Evolutionary conservation across 345 rosid species (phyloP).

Genomic region (Isatis tinctoria): DNA sequence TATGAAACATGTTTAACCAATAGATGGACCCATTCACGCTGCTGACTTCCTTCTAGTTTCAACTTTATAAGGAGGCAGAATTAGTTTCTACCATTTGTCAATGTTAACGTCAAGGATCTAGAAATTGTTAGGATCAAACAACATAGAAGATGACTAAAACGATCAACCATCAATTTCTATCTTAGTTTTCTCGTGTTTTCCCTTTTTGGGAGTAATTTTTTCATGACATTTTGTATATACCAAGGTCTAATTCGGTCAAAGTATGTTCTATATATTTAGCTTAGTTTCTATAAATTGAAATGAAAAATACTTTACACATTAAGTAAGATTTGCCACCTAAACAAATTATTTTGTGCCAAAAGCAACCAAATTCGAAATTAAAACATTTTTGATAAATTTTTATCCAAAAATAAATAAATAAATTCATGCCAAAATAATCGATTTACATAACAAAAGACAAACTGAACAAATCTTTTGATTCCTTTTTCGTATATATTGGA

Average conservation of each 20-base stretch:
- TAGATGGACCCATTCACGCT: neutral
- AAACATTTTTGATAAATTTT: neutral
- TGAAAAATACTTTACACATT: neutral
- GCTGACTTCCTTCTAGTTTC: neutral
- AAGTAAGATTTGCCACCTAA: neutral
- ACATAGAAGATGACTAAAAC: neutral
- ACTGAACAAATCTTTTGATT: neutral
- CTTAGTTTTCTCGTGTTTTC: neutral
- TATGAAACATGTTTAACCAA: neutral
- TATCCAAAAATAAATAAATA: neutral
- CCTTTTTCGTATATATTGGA: neutral
- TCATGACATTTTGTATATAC: neutral
- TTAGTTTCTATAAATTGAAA: neutral
- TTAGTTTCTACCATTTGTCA: slow-evolving; percentile 2
- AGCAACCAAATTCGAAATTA: neutral
- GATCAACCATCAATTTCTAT: no score
- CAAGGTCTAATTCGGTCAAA: neutral
- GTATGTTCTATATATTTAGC: neutral
- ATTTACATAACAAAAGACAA: neutral
- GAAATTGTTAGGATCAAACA: neutral
- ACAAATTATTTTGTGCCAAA: neutral
- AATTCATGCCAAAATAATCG: neutral
- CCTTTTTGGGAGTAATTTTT: neutral
- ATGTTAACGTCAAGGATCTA: neutral
- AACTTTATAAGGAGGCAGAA: neutral